Evolutionary conservation across 306 rosid genomes (phyloP).

Genomic region (Pueraria montana): DNA sequence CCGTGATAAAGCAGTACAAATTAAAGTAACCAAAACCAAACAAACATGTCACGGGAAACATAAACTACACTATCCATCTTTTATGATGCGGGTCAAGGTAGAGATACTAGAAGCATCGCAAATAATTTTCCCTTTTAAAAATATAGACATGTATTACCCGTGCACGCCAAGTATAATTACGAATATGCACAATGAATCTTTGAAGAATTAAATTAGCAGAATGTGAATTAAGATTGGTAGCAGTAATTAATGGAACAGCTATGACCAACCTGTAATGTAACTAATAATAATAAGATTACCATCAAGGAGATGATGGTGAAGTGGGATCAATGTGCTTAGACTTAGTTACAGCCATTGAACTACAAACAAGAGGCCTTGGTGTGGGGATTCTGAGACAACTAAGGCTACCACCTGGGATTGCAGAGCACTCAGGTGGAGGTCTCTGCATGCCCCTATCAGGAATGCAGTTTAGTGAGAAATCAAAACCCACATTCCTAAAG

Average conservation of each 20-base stretch:
- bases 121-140: slow-evolving; percentile 27
- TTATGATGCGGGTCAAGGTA: slow-evolving; percentile 27
- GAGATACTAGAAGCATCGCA: slow-evolving; percentile 33
- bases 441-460: slow-evolving; percentile 88
- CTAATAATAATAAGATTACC: slow-evolving; percentile 39
- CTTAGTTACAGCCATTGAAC: slow-evolving; percentile 50
- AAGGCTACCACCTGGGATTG: slow-evolving; percentile 83
- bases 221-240: slow-evolving; percentile 56
- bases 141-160: slow-evolving; percentile 32
- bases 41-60: slow-evolving; percentile 62
- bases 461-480: slow-evolving; percentile 86
- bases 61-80: slow-evolving; percentile 39
- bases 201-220: slow-evolving; percentile 56
- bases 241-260: slow-evolving; percentile 55
- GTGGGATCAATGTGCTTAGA: slow-evolving; percentile 43
- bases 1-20: slow-evolving; percentile 53
- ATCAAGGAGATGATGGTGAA: slow-evolving; percentile 70
- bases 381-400: slow-evolving; percentile 87
- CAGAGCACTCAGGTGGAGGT: slow-evolving; percentile 85
- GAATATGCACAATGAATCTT: slow-evolving; percentile 42
- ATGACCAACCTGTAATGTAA: slow-evolving; percentile 54
- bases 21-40: slow-evolving; percentile 45
- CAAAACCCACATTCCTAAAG: slow-evolving; percentile 82
- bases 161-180: slow-evolving; percentile 30
- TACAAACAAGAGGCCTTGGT: slow-evolving; percentile 81